Evolutionary conservation across 441 rosid genomes (phyloP).

Genomic region (Biscutella laevigata): DNA sequence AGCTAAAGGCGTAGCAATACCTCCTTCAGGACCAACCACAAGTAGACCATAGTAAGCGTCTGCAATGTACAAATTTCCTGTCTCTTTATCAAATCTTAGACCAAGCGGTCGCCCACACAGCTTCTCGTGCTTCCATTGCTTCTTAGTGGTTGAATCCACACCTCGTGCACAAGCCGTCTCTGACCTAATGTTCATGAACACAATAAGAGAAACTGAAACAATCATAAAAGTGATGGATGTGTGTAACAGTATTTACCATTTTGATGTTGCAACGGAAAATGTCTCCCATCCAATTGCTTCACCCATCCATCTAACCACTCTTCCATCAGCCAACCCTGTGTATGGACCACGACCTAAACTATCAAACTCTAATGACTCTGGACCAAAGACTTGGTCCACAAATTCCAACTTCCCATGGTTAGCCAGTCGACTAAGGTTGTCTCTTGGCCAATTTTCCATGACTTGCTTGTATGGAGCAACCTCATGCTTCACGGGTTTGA

Average conservation of each 20-base stretch:
- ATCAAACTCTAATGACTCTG: constrained; percentile 89
- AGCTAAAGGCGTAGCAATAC: constrained; percentile 62
- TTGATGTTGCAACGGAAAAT: constrained; percentile 61
- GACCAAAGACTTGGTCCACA: constrained; percentile 67
- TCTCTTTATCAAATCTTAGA: constrained; percentile 57
- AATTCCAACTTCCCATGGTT: constrained; percentile 62
- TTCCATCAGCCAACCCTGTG: constrained; percentile 82
- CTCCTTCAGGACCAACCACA: constrained; percentile 75
- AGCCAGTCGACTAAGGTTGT: constrained; percentile 56
- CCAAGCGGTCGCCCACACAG: constrained; percentile 85
- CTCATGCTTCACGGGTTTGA: constrained; percentile 77
- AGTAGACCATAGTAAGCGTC: constrained; percentile 84
- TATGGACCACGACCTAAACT: constrained; percentile 72
- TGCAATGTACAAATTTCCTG: constrained; percentile 67
- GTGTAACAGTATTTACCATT: constrained; percentile 52
- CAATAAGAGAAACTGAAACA: constrained; percentile 4
- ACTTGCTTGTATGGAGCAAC: constrained; percentile 83
- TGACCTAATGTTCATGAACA: constrained; percentile 42
- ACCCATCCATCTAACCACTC: constrained; percentile 95
- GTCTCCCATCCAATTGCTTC: constrained; percentile 80
- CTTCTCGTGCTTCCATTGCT: constrained; percentile 92
- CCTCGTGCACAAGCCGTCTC: constrained; percentile 67
- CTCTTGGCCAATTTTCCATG: constrained; percentile 81
- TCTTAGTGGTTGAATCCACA: constrained; percentile 67
- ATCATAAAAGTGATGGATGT: not conserved